Evolutionary conservation across 352 stramenopile species (phyloP), one percentile per base, ranked within the genome.

Genomic region (Pythium dissimile): DNA sequence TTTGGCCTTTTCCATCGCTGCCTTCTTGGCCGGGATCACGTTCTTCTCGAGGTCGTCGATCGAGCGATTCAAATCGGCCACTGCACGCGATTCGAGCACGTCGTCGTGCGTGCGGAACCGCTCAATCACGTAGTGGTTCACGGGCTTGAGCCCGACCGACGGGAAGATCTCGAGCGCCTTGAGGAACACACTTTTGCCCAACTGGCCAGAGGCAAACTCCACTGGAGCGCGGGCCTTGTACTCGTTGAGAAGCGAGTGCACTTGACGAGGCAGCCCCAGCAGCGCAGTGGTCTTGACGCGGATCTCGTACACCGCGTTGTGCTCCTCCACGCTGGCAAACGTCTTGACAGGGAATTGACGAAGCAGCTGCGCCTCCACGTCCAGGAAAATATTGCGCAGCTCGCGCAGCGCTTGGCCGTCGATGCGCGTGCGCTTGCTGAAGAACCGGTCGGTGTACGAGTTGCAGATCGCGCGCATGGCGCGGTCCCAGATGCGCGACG

Each of bases 401-500:
- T 86, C 73, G 21, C 75, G 64, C 0, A 88, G 54, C 24, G 77
- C 68, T 27, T 46, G 50, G 31, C 64, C 66, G 44, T 71, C 59
- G 34, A 88, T 69, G 15, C 21, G 64, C 15, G 66, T 65, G 1
- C 71, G 64, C 49, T 79, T 66, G 27, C 80, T 72, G 38, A 71
- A 73, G 53, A 88, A 85, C 16, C 72, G 73, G 21, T 83, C 70
- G 1, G 67, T 77, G 62, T 80, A 82, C 27, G 81, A 88, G 71
- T 87, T 73, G 27, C 75, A 39, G 26, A 89, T 51, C 10, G 77
- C 71, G 39, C 79, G 82, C 77, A 89, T 88, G 24, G 77, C 58
- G 23, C 71, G 79, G 38, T 75, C 41, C 82, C 82, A 92, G 13
- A 89, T 57, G 44, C 38, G 32, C 27, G 65, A 60, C 10, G 86